Percentiles rank a stretch among this genome's conserved stretches.
These are phyloP conservation scores for Sporothrix protearum DNA, from an alignment of 2,329 filamentous ascomycete species.

Conservation along the genomic window DNA sequence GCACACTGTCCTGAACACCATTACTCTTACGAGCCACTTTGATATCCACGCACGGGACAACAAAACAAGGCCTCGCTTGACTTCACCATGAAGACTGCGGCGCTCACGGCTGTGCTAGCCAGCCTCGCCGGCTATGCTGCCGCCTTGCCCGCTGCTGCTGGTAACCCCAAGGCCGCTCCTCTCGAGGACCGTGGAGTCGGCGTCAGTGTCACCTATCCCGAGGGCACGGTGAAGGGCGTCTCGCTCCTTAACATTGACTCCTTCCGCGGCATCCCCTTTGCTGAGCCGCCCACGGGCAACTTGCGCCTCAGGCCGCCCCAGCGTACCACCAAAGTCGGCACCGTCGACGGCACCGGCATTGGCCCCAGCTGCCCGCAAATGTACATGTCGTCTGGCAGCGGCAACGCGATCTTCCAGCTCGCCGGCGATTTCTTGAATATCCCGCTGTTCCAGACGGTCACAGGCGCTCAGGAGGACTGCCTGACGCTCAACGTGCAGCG, in stretches of 20 bases:
- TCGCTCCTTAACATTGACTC: conserved; percentile 52
- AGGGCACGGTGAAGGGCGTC: conserved; percentile 22
- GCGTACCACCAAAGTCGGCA: conserved; percentile 55
- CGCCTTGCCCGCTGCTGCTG: neutral
- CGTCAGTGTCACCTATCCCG: conserved; percentile 24
- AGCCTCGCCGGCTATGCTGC: neutral
- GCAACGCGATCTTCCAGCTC: conserved; percentile 41
- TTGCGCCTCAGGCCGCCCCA: conserved; percentile 68
- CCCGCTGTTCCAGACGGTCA: conserved; percentile 46
- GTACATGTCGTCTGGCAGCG: conserved; percentile 53
- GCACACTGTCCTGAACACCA: neutral
- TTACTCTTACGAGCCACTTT: neutral
- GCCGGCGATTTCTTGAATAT: conserved; percentile 51
- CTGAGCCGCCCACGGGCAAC: conserved; percentile 62
- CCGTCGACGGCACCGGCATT: conserved; percentile 54
- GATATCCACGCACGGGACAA: neutral
- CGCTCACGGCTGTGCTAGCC: neutral
- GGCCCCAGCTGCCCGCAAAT: conserved; percentile 70
- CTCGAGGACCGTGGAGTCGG: conserved; percentile 5
- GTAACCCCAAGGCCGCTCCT: neutral
- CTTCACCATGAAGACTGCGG: neutral
- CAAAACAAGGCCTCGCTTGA: neutral
- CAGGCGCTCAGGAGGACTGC: conserved; percentile 60
- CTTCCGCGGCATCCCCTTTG: conserved; percentile 73
- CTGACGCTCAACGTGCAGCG: conserved; percentile 59